Evolutionary conservation across 108 stramenopile genomes (phyloP), one percentile per base, ranked within the genome.

Genomic region (Fragilaria radians): DNA sequence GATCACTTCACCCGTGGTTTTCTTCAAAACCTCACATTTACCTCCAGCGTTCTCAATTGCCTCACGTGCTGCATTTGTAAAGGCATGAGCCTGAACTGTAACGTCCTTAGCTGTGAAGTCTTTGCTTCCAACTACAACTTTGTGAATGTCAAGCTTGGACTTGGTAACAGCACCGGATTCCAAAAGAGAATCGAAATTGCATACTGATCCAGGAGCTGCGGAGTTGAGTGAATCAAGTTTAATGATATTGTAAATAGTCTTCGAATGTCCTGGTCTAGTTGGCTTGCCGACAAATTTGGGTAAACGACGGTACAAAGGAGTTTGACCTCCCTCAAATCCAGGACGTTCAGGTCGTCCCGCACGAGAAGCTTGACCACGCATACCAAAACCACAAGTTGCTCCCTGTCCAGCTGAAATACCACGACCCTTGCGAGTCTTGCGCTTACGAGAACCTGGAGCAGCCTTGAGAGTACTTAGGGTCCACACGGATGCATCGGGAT

Each of bases 281-380:
- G 96, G 96, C 59, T 75, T 74, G 36, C 97, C 97, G 17, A 75
- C 70, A 42, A 87, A 89, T 79, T 98, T 98, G 70, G 97, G 97
- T 25, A 96, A 65, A 53, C 96, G 87, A 26, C 97, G 70, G 79
- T 98, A 98, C 4, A 97, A 77, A 21, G 97, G 93, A 45, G 70
- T 85, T 69, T 98, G 97, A 54, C 97, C 96, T 53, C 97, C 97
- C 79, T 96, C 97, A 67, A 98, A 98, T 23, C 97, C 96, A 28
- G 93, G 74, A 25, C 96, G 88, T 24, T 85, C 85, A 28, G 93
- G 81, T 32, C 77, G 61, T 54, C 97, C 95, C 33, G 71, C 55
- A 21, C 96, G 89, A 22, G 93, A 83, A 67, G 95, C 95, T 80
- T 98, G 97, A 52, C 97, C 97, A 54, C 97, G 83, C 96, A 97